phyloP scores from a whole-genome alignment of 1,284 basidiomycete species.

The Fomitopsis palustris region DNA sequence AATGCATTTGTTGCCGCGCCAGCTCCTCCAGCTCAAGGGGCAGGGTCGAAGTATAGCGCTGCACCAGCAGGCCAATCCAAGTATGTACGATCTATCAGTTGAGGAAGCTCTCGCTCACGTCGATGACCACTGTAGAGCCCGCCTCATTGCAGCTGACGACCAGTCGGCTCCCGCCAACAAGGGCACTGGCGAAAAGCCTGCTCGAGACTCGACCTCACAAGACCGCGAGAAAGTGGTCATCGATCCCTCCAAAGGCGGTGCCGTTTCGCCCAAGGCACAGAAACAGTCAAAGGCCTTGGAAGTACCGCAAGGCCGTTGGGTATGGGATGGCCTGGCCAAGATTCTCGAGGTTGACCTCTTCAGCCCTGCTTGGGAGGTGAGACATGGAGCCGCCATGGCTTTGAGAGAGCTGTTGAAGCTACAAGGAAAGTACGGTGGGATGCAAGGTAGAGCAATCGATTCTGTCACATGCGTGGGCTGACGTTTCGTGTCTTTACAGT shows the following conservation, averaged over 20 bases:
- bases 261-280: conserved; percentile 70
- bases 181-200: conserved; percentile 48
- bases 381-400: conserved; percentile 94
- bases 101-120: too few species aligned
- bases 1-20: conserved; percentile 71
- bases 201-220: conserved; percentile 40
- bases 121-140: conserved; percentile 43
- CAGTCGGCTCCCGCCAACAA: conserved; percentile 43
- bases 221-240: conserved; percentile 51
- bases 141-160: conserved; percentile 60
- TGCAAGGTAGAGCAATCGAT: conserved; percentile 61
- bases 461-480: not conserved
- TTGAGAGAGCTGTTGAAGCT: conserved; percentile 86
- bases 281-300: conserved; percentile 73
- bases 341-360: conserved; percentile 86
- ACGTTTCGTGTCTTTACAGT: conserved; percentile 8
- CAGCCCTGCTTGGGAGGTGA: conserved; percentile 87
- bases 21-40: conserved; percentile 51
- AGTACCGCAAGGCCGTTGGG: conserved; percentile 74
- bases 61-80: conserved; percentile 57
- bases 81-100: conserved; percentile 34
- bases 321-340: conserved; percentile 85
- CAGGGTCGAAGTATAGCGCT: conserved; percentile 52
- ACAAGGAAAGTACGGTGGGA: conserved; percentile 84
- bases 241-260: conserved; percentile 78